Percentiles rank a stretch among this genome's conserved stretches.
phyloP scores from a whole-genome alignment of 2,329 filamentous ascomycete species.

The Fusarium decemcellulare region DNA sequence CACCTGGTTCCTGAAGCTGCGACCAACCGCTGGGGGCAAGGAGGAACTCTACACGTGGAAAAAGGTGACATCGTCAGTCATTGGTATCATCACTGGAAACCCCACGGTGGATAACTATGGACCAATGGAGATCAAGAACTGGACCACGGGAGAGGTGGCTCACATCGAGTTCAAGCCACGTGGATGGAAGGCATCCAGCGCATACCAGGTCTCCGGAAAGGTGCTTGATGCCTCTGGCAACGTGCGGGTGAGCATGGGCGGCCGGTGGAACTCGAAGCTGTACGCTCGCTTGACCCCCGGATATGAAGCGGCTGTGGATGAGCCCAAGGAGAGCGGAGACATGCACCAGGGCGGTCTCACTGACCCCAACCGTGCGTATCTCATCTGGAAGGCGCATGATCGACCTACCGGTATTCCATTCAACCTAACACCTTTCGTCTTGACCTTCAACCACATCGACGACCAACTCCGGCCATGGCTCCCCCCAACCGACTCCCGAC shows the following conservation, averaged over 20 bases:
- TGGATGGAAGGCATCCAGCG: conserved; percentile 95
- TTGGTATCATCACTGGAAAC: conserved; percentile 97
- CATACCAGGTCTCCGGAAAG: conserved; percentile 90
- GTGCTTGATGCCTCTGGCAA: conserved; percentile 84
- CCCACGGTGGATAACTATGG: conserved; percentile 99
- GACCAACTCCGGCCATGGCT: conserved; percentile 84
- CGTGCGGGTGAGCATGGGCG: conserved; percentile 90
- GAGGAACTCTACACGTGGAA: conserved; percentile 98
- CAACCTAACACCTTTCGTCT: conserved; percentile 95
- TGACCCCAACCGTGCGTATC: conserved; percentile 82
- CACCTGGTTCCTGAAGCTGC: conserved; percentile 94
- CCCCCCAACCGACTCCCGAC: conserved; percentile 93
- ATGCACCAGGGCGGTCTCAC: conserved; percentile 66
- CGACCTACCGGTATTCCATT: conserved; percentile 91
- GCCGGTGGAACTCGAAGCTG: conserved; percentile 97
- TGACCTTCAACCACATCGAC: conserved; percentile 93
- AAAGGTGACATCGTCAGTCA: conserved; percentile 97
- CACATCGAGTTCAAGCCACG: conserved; percentile 93
- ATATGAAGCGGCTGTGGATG: conserved; percentile 81
- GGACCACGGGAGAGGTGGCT: conserved; percentile 94
- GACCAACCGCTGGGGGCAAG: conserved; percentile 80
- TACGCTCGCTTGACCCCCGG: conserved; percentile 95
- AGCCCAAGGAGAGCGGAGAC: conserved; percentile 59
- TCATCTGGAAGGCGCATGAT: conserved; percentile 92
- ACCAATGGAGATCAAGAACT: conserved; percentile 97